phyloP scores from a whole-genome alignment of 2,329 filamentous ascomycete species.

The Thielaviopsis populi region DNA sequence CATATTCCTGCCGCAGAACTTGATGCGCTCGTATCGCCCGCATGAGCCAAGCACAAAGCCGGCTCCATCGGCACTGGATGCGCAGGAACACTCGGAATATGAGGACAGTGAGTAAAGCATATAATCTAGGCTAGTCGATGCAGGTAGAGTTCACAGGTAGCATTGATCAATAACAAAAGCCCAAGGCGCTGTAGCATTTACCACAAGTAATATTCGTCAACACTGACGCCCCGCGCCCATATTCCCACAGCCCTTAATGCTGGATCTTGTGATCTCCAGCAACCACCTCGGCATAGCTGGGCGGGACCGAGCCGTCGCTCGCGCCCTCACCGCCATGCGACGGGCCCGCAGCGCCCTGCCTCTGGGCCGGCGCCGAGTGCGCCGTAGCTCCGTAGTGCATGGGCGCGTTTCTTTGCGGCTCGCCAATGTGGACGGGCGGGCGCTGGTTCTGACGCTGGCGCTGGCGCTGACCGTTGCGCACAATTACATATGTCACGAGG shows the following conservation, averaged over 20 bases:
- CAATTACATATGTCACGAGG: conserved; percentile 65
- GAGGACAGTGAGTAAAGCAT: not conserved
- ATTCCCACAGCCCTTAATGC: conserved; percentile 19
- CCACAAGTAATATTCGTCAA: not conserved
- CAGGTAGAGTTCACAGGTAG: not conserved
- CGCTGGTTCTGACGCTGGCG: no score
- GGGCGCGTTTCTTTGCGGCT: conserved; percentile 20
- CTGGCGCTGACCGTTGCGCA: conserved; percentile 32
- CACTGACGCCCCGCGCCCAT: not conserved
- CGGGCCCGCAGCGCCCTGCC: conserved; percentile 24
- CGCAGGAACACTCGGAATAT: not conserved
- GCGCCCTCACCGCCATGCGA: conserved; percentile 30
- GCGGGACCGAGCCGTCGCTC: conserved; percentile 42
- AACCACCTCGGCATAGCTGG: conserved; percentile 80
- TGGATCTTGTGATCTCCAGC: conserved; percentile 87
- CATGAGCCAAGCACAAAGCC: conserved; percentile 33
- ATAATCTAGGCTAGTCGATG: not conserved
- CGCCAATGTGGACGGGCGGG: no score
- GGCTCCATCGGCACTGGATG: conserved; percentile 29
- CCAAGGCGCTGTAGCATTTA: not conserved
- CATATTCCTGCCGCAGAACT: conserved; percentile 49
- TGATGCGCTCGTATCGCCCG: conserved; percentile 52
- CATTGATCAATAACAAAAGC: not conserved
- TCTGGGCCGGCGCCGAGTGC: conserved; percentile 19
- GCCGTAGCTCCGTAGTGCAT: conserved; percentile 35